Conservation (phyloP, 78 protist genomes). For the Dictyostelium capitatum region DNA sequence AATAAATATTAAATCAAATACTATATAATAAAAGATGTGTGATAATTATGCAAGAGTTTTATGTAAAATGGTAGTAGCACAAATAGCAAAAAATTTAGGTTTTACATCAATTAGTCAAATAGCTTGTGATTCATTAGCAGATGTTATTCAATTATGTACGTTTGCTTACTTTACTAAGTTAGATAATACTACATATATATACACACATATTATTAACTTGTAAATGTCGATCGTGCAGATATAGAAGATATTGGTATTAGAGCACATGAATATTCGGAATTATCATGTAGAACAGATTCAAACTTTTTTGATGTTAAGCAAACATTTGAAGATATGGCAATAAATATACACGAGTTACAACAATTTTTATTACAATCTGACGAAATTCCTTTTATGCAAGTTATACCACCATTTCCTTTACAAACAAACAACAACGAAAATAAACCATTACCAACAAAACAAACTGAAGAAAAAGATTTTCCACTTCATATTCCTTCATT, state of each 20-base stretch:
- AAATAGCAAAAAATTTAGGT: conserved; percentile 28
- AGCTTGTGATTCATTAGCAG: conserved; percentile 59
- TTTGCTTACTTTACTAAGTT: not conserved
- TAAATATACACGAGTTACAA: conserved; percentile 54
- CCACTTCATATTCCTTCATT: conserved; percentile 78
- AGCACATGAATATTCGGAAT: conserved; percentile 62
- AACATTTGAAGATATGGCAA: conserved; percentile 55
- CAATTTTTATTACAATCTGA: conserved; percentile 55
- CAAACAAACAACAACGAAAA: not conserved
- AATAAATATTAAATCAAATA: not conserved
- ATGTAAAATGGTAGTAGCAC: conserved; percentile 64
- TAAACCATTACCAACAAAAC: conserved; percentile 19
- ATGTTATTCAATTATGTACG: conserved; percentile 59
- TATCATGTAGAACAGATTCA: conserved; percentile 65
- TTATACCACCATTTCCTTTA: conserved; percentile 70
- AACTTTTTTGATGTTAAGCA: conserved; percentile 73
- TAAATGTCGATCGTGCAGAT: no score
- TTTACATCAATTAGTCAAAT: conserved; percentile 46
- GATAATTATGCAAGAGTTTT: conserved; percentile 67
- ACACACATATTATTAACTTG: no score
- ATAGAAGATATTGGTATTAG: conserved; percentile 65
- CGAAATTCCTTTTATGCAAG: conserved; percentile 65
- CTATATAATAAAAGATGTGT: conserved; percentile 25
- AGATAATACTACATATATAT: no score
- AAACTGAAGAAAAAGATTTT: conserved; percentile 29